A percentile compares a stretch with the other conserved stretches of the same genome.
phyloP scores from a whole-genome alignment of 306 rosid genomes.

The Comarum palustre region DNA sequence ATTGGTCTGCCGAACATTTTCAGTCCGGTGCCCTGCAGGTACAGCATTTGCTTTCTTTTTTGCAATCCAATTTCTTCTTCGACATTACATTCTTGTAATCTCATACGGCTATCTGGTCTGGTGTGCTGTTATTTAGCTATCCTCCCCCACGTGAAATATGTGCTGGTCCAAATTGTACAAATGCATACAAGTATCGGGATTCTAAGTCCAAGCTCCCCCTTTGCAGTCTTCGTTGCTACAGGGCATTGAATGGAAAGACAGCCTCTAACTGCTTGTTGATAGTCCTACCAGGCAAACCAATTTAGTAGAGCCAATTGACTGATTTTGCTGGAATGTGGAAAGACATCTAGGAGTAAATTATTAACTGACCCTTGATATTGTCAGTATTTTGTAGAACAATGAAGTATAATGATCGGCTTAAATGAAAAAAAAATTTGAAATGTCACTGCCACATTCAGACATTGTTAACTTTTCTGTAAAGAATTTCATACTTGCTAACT shows the following conservation, averaged over 20 bases:
- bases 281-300: background rate
- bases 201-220: constrained; percentile 64
- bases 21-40: constrained; percentile 43
- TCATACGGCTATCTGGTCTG: background rate
- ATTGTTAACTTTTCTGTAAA: background rate
- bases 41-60: constrained; percentile 11
- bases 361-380: background rate
- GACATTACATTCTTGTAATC: background rate
- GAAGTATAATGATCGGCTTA: background rate
- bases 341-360: constrained; percentile 1
- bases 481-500: background rate
- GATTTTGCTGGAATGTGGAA: background rate
- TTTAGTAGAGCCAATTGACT: background rate
- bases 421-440: background rate
- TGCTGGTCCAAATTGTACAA: constrained; percentile 51
- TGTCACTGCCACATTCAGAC: background rate
- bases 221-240: constrained; percentile 62
- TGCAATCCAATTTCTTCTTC: background rate
- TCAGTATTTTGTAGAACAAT: background rate
- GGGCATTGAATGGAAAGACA: constrained; percentile 37
- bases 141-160: constrained; percentile 65
- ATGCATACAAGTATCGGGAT: constrained; percentile 57
- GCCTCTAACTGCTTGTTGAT: constrained; percentile 31
- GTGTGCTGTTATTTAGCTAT: constrained; percentile 40
- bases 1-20: constrained; percentile 56